Evolutionary conservation across 2,329 filamentous ascomycete species (phyloP), one percentile per base, ranked within the genome.

Genomic region (Metarhizium robertsii): DNA sequence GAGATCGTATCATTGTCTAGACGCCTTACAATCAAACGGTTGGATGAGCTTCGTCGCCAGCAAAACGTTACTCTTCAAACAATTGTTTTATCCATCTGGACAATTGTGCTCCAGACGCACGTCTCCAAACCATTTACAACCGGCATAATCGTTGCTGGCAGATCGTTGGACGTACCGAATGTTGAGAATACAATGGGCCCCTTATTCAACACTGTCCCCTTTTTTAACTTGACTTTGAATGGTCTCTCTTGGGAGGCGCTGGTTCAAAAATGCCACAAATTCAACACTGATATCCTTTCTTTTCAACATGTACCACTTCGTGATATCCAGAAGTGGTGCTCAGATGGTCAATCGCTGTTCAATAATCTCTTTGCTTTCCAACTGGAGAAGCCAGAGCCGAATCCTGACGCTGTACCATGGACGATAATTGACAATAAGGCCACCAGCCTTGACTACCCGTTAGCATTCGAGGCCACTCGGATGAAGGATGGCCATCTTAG

Each of bases 201-300:
- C 0, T 72, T 96, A 20, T 95, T 96, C 77, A 96, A 96, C 66
- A 96, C 91, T 0, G 74, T 96, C 1, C 90, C 92, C 0, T 90
- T 87, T 65, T 77, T 81, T 54, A 70, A 84, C 38, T 65, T 72
- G 6, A 60, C 79, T 14, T 58, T 70, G 6, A 59, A 67, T 0
- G 64, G 69, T 0, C 72, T 78, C 4, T 82, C 76, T 0, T 90
- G 87, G 83, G 66, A 71, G 1, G 75, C 80, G 0, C 68, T 90
- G 1, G 74, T 90, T 25, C 74, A 71, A 16, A 71, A 74, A 52
- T 89, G 87, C 58, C 90, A 96, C 62, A 71, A 81, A 0, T 90
- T 87, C 65, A 90, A 89, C 65, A 79, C 83, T 1, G 73, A 79
- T 0, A 78, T 81, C 11, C 74, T 94, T 20, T 77, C 84, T 0